Conservation (phyloP, 2,329 filamentous ascomycete species). For the Pseudocercospora macadamiae region DNA sequence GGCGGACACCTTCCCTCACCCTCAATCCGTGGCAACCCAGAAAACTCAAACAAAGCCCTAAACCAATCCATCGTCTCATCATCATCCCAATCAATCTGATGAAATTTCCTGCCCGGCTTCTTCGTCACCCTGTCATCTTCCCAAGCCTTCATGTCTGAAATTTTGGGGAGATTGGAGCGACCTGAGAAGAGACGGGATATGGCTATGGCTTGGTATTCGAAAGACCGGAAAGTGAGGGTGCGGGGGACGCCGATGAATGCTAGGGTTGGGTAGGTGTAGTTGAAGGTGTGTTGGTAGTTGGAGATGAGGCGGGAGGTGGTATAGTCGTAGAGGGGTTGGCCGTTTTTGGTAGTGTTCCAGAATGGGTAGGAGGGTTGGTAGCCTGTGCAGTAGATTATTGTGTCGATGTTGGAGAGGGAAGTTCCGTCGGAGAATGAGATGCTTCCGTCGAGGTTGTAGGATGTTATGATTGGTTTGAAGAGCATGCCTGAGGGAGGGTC, state of each 20-base stretch:
- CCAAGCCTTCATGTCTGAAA: slow-evolving; percentile 53
- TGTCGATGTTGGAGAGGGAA: slow-evolving; percentile 31
- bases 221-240: slow-evolving; percentile 56
- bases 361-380: slow-evolving; percentile 50
- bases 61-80: slow-evolving; percentile 57
- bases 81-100: slow-evolving; percentile 57
- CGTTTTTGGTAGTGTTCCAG: slow-evolving; percentile 54
- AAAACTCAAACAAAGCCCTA: slow-evolving; percentile 50
- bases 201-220: slow-evolving; percentile 61
- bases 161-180: slow-evolving; percentile 46
- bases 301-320: slow-evolving; percentile 46
- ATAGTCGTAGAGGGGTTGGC: slow-evolving; percentile 55
- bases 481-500: slow-evolving; percentile 51
- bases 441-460: slow-evolving; percentile 39
- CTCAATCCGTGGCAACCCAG: slow-evolving; percentile 52
- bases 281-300: slow-evolving; percentile 59
- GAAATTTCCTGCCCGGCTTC: slow-evolving; percentile 50
- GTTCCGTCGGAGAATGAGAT: slow-evolving; percentile 37
- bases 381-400: slow-evolving; percentile 39
- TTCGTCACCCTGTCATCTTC: slow-evolving; percentile 40
- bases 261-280: slow-evolving; percentile 52
- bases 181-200: slow-evolving; percentile 54
- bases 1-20: slow-evolving; percentile 26
- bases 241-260: slow-evolving; percentile 58
- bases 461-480: slow-evolving; percentile 58